Evolutionary conservation across 1,284 basidiomycete genomes (phyloP), one percentile per base, ranked within the genome.

Genomic region (Neolentinus lepideus): DNA sequence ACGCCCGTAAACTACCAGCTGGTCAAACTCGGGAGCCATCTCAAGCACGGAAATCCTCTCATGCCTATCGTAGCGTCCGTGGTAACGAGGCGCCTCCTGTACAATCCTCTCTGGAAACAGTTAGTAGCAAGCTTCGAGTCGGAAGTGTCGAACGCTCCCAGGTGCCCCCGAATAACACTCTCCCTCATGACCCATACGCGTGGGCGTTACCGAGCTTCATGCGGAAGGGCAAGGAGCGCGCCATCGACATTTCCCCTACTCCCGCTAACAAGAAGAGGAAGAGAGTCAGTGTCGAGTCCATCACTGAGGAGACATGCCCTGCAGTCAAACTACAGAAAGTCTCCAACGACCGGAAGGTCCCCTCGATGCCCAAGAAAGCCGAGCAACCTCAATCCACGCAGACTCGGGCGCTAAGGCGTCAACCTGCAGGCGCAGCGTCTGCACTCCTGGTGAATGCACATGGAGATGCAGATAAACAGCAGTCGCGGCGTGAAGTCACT

Each of bases 161-260:
- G 16, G 24, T 36, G 16, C 14, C 35, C 6, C 36, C 19, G 24
- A 36, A 31, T 19, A 29, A 52, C 11, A 36, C 45, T 9, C 38
- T 47, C 22, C 31, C 16, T 16, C 58, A 59, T 52, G 58, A 59
- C 51, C 22, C 56, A 11, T 14, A 33, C 21, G 54, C 56, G 14
- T 59, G 58, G 58, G 51, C 43, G 25, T 29, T 54, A 22, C 66
- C 67, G n/a, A 64, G 60, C 56, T 67, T 67, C 53, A 58, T 59
- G 59, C 58, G 58, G 3, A 29, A 25, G 25, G 47, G 47, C 16
- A 50, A 50, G 4, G 47, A 50, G 4, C 16, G 8, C 12, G 38
- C 38, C 3, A 6, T 6, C 8, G 38, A 16, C 38, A 43, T 4
- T 16, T n/a, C 8, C 8, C 6, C 38, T 21, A 43, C 19, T 43